Percentiles rank a stretch among this genome's conserved stretches.
These are phyloP conservation scores for Erigeron philadelphicus DNA, from an alignment of 140 eudicot species.

Conservation along the genomic window DNA sequence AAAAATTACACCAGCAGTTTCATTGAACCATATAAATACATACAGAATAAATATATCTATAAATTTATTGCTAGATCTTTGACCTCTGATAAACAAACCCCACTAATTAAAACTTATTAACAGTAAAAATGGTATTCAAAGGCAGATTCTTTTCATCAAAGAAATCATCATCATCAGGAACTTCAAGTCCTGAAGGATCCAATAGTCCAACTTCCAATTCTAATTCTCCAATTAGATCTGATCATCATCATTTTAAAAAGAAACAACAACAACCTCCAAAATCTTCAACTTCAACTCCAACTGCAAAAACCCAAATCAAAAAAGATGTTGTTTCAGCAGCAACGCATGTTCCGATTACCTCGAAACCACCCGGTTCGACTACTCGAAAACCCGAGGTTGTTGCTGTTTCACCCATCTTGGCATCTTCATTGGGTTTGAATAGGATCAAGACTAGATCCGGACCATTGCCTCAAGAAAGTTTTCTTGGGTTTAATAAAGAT, in stretches of 20 bases:
- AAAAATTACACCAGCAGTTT: no score
- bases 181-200: conserved; percentile 88
- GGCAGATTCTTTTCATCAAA: conserved; percentile 89
- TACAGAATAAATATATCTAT: no score
- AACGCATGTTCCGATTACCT: background rate
- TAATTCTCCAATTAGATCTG: conserved; percentile 63
- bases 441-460: conserved; percentile 96
- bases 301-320: conserved; percentile 22
- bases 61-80: no score
- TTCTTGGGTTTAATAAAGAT: conserved; percentile 51
- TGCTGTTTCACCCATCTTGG: conserved; percentile 67
- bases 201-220: conserved; percentile 72
- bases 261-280: conserved; percentile 40
- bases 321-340: no score
- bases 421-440: conserved; percentile 81
- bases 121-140: conserved; percentile 73
- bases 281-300: conserved; percentile 16
- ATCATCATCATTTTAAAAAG: conserved; percentile 29
- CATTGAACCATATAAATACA: no score
- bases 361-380: conserved; percentile 8
- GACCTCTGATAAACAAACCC: no score
- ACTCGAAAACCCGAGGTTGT: conserved; percentile 28
- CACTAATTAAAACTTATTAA: no score
- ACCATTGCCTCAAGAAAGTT: conserved; percentile 89
- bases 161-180: conserved; percentile 63